These are phyloP conservation scores for Penicillium goetzii DNA, from an alignment of 495 filamentous ascomycete genomes.

Conservation along the genomic window DNA sequence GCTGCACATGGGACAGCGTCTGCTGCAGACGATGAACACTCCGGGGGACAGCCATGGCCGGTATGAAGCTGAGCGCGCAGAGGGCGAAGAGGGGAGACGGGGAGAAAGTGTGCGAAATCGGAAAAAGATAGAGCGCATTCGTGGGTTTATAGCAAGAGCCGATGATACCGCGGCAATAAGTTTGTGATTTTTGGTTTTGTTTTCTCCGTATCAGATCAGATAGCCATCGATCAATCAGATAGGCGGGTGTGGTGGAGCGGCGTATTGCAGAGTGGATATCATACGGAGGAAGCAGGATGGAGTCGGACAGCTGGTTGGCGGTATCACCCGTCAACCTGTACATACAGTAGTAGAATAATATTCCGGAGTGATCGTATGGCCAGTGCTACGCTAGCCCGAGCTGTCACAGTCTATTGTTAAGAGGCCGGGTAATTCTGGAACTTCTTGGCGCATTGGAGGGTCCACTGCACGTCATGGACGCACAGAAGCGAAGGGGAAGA, in stretches of 20 bases:
- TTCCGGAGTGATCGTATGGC: no score
- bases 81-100: not conserved
- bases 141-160: conserved; percentile 9
- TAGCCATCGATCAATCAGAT: conserved; percentile 14
- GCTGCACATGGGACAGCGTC: conserved; percentile 43
- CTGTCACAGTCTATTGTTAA: not conserved
- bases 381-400: no score
- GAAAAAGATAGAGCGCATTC: conserved; percentile 8
- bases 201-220: conserved; percentile 8
- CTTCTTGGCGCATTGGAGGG: not conserved
- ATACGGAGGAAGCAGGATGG: not conserved
- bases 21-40: conserved; percentile 44
- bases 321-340: not conserved
- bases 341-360: not conserved
- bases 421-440: not conserved
- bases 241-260: conserved; percentile 5
- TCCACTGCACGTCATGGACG: conserved; percentile 3
- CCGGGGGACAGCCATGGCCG: conserved; percentile 32
- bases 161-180: conserved; percentile 12
- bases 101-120: not conserved
- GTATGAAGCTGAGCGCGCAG: not conserved
- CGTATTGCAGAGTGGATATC: not conserved
- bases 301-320: not conserved
- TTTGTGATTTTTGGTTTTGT: not conserved
- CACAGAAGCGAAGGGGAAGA: not conserved